These are phyloP conservation scores for Pyricularia pennisetigena DNA, from an alignment of 2,329 filamentous ascomycete species.

Conservation along the genomic window DNA sequence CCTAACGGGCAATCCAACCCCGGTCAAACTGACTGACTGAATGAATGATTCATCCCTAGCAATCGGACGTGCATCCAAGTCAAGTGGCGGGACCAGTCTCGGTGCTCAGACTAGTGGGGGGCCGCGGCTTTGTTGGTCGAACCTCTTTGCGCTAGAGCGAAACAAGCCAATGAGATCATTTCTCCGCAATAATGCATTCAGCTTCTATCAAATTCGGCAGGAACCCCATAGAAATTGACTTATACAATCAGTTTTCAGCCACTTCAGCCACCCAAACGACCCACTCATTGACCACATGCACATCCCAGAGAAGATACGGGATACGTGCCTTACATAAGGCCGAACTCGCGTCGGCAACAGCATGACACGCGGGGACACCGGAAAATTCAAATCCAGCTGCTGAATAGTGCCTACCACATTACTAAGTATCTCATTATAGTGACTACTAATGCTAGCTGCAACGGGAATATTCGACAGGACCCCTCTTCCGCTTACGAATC, in stretches of 20 bases:
- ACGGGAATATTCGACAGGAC: not conserved
- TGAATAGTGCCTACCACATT: not conserved
- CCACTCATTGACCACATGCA: not conserved
- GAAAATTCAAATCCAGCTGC: not conserved
- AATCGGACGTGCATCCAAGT: not conserved
- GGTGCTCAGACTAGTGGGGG: slow-evolving; percentile 3
- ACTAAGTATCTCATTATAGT: not conserved
- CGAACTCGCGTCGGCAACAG: not conserved
- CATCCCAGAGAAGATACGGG: not conserved
- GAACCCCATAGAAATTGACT: not conserved
- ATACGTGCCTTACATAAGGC: not conserved
- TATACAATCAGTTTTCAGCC: not conserved
- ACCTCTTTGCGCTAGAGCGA: not conserved
- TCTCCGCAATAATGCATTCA: not conserved
- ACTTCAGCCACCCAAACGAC: not conserved
- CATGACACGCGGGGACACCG: not conserved
- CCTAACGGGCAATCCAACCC: not conserved
- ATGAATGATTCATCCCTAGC: slow-evolving; percentile 5
- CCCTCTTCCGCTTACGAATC: not conserved
- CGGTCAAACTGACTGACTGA: not conserved
- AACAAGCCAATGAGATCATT: not conserved
- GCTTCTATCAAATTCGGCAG: not conserved
- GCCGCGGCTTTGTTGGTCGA: not conserved
- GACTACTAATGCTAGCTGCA: not conserved
- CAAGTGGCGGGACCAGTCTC: not conserved